A percentile compares a stretch with the other conserved stretches of the same genome.
phyloP scores from a whole-genome alignment of 192 early-diverging fungal genomes.

The Bifiguratus adelaidae region DNA sequence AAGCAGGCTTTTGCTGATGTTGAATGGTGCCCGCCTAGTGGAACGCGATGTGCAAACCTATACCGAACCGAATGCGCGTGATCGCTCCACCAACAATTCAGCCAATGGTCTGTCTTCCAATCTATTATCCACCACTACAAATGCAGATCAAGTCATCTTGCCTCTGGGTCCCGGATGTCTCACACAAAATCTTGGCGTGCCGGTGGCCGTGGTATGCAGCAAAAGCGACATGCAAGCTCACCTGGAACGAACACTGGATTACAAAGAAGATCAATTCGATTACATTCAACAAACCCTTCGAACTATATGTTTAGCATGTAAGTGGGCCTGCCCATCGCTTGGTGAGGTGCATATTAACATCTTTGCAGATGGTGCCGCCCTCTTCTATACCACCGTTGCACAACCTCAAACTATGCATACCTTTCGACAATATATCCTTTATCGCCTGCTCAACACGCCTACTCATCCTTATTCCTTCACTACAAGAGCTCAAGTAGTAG shows the following conservation, averaged over 20 bases:
- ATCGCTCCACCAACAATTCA: background rate
- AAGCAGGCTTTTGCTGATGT: background rate
- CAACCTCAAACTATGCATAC: constrained; percentile 64
- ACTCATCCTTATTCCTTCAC: constrained; percentile 43
- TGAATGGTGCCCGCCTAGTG: constrained; percentile 22
- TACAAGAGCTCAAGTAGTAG: constrained; percentile 68
- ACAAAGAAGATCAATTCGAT: constrained; percentile 89
- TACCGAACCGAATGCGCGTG: constrained; percentile 28
- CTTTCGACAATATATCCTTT: constrained; percentile 74
- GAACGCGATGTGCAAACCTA: constrained; percentile 64
- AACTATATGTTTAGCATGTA: constrained; percentile 84
- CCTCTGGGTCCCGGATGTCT: constrained; percentile 75
- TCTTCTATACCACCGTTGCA: constrained; percentile 82
- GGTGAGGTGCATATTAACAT: background rate
- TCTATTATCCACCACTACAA: constrained; percentile 3
- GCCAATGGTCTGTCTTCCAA: background rate
- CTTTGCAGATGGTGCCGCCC: constrained; percentile 68
- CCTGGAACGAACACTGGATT: constrained; percentile 75
- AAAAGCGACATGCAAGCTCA: constrained; percentile 67
- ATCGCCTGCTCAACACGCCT: constrained; percentile 44
- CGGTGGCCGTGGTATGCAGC: constrained; percentile 79
- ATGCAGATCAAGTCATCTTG: constrained; percentile 41
- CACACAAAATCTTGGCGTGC: constrained; percentile 77
- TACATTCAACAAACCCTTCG: constrained; percentile 89
- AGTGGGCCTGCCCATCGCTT: constrained; percentile 5